A percentile compares a stretch with the other conserved stretches of the same genome.
Evolutionary conservation across 306 rosid genomes (phyloP).

Genomic region (Citrullus colocynthis): DNA sequence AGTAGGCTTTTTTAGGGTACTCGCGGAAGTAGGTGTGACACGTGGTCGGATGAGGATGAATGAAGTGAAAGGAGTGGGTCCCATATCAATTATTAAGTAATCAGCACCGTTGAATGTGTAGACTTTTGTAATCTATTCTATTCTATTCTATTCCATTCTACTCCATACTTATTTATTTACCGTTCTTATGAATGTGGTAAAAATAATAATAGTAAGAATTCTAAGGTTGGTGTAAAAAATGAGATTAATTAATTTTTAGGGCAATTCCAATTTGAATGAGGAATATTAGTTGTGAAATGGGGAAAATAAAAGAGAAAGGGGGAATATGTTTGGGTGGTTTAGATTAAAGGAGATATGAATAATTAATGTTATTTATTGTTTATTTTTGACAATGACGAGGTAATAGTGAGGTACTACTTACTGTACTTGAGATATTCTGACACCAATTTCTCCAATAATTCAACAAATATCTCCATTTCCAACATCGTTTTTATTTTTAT

Average conservation of each 20-base stretch:
- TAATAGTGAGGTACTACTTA: neutral
- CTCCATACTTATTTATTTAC: neutral
- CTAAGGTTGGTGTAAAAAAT: neutral
- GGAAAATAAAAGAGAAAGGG: neutral
- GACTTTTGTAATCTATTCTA: neutral
- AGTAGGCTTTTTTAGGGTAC: neutral
- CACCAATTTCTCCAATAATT: neutral
- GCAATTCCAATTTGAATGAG: neutral
- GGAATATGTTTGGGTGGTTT: neutral
- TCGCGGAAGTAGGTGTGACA: neutral
- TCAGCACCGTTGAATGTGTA: conserved; percentile 10
- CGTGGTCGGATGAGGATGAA: neutral
- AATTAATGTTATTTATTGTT: neutral
- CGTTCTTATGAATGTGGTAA: no score
- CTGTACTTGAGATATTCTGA: conserved; percentile 10
- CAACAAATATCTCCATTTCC: neutral
- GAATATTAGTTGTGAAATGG: neutral
- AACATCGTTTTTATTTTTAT: neutral
- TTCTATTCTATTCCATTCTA: neutral
- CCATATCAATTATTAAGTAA: neutral
- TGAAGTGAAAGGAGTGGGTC: neutral
- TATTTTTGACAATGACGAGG: conserved; percentile 5
- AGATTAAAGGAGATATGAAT: neutral
- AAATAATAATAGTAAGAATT: neutral
- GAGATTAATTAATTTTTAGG: neutral